Conservation (phyloP, 2,329 filamentous ascomycete genomes). For the Metarhizium anisopliae region DNA sequence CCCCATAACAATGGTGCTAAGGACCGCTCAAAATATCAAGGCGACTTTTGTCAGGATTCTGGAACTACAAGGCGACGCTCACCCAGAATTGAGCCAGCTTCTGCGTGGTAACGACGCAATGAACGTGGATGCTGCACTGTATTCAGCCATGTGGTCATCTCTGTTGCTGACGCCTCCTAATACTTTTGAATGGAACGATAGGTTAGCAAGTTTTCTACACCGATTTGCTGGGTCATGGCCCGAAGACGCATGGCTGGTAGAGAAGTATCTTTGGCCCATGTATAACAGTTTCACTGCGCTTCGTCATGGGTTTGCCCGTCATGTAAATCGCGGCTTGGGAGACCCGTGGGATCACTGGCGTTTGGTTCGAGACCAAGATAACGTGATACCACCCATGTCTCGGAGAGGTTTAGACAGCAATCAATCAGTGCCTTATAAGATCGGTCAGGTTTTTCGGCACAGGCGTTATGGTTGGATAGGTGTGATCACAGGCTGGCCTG, state of each 20-base stretch:
- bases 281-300: constrained; percentile 35
- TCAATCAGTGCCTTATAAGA: constrained; percentile 39
- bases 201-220: constrained; percentile 55
- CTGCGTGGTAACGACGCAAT: constrained; percentile 23
- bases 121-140: constrained; percentile 52
- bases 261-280: constrained; percentile 55
- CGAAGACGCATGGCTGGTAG: constrained; percentile 64
- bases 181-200: constrained; percentile 47
- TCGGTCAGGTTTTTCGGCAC: constrained; percentile 82
- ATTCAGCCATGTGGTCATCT: constrained; percentile 65
- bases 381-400: constrained; percentile 26
- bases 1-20: constrained; percentile 59
- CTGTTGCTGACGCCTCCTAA: constrained; percentile 44
- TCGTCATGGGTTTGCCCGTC: constrained; percentile 17
- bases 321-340: constrained; percentile 16
- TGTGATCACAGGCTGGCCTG: constrained; percentile 85
- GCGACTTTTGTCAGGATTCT: constrained; percentile 44
- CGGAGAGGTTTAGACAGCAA: constrained; percentile 17
- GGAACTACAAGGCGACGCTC: constrained; percentile 18
- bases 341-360: constrained; percentile 21
- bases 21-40: constrained; percentile 69
- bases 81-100: constrained; percentile 23
- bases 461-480: constrained; percentile 70
- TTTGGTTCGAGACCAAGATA: constrained; percentile 35
- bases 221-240: constrained; percentile 27